These are phyloP conservation scores for Agapanthus africanus DNA, from an alignment of 106 monocot species.

Conservation along the genomic window DNA sequence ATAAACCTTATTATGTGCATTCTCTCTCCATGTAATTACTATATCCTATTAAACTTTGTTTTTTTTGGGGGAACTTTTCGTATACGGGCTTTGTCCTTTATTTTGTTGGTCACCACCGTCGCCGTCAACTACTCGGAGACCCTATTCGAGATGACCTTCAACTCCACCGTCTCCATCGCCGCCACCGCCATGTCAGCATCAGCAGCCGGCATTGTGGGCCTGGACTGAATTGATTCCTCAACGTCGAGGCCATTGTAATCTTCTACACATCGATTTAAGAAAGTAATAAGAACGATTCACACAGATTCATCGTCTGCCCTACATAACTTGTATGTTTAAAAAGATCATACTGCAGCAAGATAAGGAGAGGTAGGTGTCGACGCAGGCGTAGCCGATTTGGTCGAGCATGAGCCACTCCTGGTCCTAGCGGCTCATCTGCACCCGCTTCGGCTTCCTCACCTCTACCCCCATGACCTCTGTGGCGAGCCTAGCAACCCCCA, in stretches of 20 bases:
- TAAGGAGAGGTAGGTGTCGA: constrained; percentile 60
- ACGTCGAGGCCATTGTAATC: too few species aligned
- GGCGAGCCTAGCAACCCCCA: constrained; percentile 34
- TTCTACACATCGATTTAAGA: too few species aligned
- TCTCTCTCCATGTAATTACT: too few species aligned
- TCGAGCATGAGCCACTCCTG: constrained; percentile 12
- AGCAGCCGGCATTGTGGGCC: constrained; percentile 27
- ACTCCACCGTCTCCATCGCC: constrained; percentile 25
- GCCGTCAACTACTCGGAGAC: constrained; percentile 7
- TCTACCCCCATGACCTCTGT: constrained; percentile 23
- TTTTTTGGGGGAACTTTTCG: too few species aligned
- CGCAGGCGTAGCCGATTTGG: constrained; percentile 42
- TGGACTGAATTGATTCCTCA: constrained; percentile 55
- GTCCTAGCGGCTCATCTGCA: constrained; percentile 48
- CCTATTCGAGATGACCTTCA: constrained; percentile 27
- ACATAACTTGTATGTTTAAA: too few species aligned
- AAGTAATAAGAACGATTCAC: too few species aligned
- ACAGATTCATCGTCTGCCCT: too few species aligned
- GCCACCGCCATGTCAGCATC: not conserved
- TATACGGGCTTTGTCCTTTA: too few species aligned
- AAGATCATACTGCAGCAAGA: too few species aligned
- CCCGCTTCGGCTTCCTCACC: constrained; percentile 22
- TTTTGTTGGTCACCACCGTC: too few species aligned
- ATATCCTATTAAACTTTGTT: too few species aligned
- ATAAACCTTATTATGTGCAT: too few species aligned